Evolutionary conservation across 345 rosid species (phyloP).

Genomic region (Physaria fendleri): DNA sequence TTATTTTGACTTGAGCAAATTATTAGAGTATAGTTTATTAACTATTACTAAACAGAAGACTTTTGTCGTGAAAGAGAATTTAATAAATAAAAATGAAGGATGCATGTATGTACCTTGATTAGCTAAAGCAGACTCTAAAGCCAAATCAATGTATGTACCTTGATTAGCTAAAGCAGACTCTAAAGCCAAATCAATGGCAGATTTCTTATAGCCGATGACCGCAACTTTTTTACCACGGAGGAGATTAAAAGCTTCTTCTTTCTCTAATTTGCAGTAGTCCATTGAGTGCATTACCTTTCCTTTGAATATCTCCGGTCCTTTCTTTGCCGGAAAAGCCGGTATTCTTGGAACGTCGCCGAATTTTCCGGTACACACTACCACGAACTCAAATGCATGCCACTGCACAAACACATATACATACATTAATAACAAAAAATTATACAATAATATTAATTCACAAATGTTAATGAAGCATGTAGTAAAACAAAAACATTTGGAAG

Average conservation of each 20-base stretch:
- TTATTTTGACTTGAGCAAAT: no score
- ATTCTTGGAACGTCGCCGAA: slow-evolving; percentile 70
- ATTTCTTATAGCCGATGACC: slow-evolving; percentile 71
- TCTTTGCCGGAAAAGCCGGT: slow-evolving; percentile 44
- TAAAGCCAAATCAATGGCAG: slow-evolving; percentile 85
- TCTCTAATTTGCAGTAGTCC: slow-evolving; percentile 80
- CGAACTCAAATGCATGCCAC: slow-evolving; percentile 77
- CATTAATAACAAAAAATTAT: background rate
- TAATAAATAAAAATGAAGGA: no score
- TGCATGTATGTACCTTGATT: slow-evolving; percentile 94
- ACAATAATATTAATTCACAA: background rate
- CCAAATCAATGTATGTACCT: slow-evolving; percentile 76
- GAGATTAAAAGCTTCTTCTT: slow-evolving; percentile 48
- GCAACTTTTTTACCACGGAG: slow-evolving; percentile 61
- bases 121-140: slow-evolving; percentile 75
- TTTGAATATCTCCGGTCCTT: slow-evolving; percentile 59
- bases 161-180: slow-evolving; percentile 82
- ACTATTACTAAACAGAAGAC: no score
- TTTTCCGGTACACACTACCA: slow-evolving; percentile 69
- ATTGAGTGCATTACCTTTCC: slow-evolving; percentile 69
- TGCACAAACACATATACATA: slow-evolving; percentile 17
- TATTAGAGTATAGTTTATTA: no score
- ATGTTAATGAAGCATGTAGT: slow-evolving; percentile 17
- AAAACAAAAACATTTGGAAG: background rate
- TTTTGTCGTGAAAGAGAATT: no score